Base-by-base conservation (phyloP, 2,329 filamentous ascomycete species). In the Bipolaris bicolor region DNA sequence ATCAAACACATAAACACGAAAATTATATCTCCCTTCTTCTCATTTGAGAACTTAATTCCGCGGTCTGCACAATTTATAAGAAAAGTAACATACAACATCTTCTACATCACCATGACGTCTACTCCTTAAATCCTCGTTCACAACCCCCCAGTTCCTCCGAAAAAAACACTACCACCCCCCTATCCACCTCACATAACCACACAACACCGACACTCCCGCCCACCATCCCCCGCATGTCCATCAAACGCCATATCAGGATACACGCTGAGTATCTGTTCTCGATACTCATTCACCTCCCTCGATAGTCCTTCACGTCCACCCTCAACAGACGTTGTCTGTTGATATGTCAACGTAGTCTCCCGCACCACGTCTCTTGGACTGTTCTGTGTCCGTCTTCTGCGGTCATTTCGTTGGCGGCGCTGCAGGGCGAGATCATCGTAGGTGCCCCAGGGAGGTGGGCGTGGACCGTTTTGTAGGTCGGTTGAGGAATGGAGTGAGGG, bases 201-300 rank as follows among this genome's bases (percentile, higher is more conserved):
- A 50, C 66, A 68, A 34, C 52, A 66, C 31, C 43, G 62, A 11
- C 52, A 54, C 24, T 24, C 16, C 22, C 46, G 33, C 18, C 31
- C 52, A 1, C 57, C 49, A 15, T 52, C 57, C 1, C 61, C 60
- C 1, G 55, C 52, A 24, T 36, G 57, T 13, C 60, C 61, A 46
- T 65, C 61, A 40, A 70, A 66, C 26, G 54, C 50, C 59, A 70
- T 63, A 31, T 70, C 67, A 5, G 66, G 67, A 52, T 70, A 70
- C 7, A 68, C 45, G 5, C 44, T 46, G 5, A 68, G 46, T 11
- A 67, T 61, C 44, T 66, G 60, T 31, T 64, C 57, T n/a, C 59
- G 52, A 18, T 62, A 67, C 20, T 58, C 59, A 11, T 68, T 60
- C 5, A 70, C 63, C 40, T 66, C 64, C 11, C 50, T 57, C 48